Percentiles rank a stretch among this genome's conserved stretches.
Conservation (phyloP, 2,329 filamentous ascomycete genomes). For the Dactylellina sp. region DNA sequence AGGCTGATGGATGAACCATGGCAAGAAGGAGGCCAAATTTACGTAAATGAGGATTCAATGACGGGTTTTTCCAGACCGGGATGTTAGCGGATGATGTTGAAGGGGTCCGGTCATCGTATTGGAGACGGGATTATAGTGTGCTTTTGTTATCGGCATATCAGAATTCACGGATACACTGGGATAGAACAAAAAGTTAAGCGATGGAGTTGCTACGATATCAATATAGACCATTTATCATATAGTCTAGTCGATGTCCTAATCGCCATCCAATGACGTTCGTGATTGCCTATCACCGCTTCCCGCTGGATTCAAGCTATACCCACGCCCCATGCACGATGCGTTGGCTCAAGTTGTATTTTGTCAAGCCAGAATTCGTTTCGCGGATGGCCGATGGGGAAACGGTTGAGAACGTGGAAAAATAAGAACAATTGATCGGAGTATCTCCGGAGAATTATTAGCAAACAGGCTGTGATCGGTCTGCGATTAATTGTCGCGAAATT, state of each 20-base stretch:
- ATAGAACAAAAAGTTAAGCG: not conserved
- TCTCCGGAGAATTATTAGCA: slow-evolving; percentile 24
- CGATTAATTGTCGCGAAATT: slow-evolving; percentile 25
- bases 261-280: slow-evolving; percentile 20
- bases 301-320: slow-evolving; percentile 18
- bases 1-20: not conserved
- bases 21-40: slow-evolving; percentile 1
- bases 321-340: slow-evolving; percentile 37
- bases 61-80: not conserved
- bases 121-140: not conserved
- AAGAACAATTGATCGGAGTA: not conserved
- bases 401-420: not conserved
- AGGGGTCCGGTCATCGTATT: slow-evolving; percentile 3
- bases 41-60: slow-evolving; percentile 15
- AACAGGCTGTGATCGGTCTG: not conserved
- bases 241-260: not conserved
- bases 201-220: not conserved
- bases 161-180: not conserved
- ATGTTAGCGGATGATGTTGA: too few species aligned
- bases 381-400: slow-evolving; percentile 22
- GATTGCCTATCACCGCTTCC: slow-evolving; percentile 14
- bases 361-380: slow-evolving; percentile 10
- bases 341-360: slow-evolving; percentile 51
- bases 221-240: too few species aligned
- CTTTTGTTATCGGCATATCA: slow-evolving; percentile 12